Base-by-base conservation (phyloP, 257 asterid species). In the Nicotiana attenuata region DNA sequence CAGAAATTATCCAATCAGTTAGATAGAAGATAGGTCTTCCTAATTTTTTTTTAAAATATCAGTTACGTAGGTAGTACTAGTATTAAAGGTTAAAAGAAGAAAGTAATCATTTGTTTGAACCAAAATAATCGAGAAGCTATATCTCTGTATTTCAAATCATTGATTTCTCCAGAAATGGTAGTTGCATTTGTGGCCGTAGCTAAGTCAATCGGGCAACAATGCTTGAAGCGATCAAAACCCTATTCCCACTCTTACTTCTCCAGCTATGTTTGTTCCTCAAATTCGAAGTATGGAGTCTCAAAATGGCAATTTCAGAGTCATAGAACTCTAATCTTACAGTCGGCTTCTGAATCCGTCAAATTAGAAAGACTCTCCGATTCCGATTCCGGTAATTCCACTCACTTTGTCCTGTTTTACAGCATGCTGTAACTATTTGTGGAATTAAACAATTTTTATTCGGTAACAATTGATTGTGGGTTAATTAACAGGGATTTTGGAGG, bases 401-500 rank as follows among this genome's bases (percentile, higher is more conserved):
- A 19, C 47, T 15, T 28, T 68, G 52, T 78, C 20, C 26, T 13
- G 11, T n/a, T 28, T 38, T 47, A 41, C 64, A 19, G 20, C 14
- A 22, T 52, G 33, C n/a, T 14, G 7, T 14, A 3, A 52, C 77
- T 14, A n/a, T 56, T 76, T 69, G 45, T 20, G 5, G 22, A 82
- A 60, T 31, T 8, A 11, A 76, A 26, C n/a, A 8, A n/a, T 65
- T 35, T 14, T 11, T 29, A 2, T 4, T 20, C 28, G 41, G 11
- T 55, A 55, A 41, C 16, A 13, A 41, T 26, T 31, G 38, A 0
- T 4, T 68, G 2, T 19, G n/a, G 20, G 3, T 59, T 33, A 13
- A 28, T 33, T 68, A 8, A 76, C 92, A 95, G 99, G 99, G 79
- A 91, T 96, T 85, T 80, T 91, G 85, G 96, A 96, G 92, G 90